phyloP scores from a whole-genome alignment of 2,329 filamentous ascomycete genomes.

The Amesomyces nigricolor region DNA sequence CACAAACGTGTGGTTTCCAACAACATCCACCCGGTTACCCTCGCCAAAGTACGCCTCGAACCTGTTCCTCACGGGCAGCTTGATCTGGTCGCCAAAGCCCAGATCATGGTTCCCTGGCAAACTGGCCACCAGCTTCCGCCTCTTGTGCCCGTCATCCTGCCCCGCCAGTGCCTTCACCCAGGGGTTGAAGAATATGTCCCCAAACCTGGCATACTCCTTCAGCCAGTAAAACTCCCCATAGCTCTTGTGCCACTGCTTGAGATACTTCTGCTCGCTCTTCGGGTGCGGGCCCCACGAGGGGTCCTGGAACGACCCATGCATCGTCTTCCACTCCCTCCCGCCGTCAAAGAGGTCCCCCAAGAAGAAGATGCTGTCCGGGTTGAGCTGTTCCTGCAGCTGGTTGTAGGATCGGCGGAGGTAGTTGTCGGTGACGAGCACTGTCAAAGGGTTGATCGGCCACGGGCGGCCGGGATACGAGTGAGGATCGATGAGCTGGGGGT shows the following conservation, averaged over 20 bases:
- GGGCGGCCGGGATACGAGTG: constrained; percentile 87
- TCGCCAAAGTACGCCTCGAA: constrained; percentile 89
- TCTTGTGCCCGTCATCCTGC: constrained; percentile 54
- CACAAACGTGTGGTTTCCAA: constrained; percentile 94
- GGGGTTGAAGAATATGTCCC: constrained; percentile 72
- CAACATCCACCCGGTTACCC: constrained; percentile 81
- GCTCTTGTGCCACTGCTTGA: constrained; percentile 64
- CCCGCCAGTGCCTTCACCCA: constrained; percentile 55
- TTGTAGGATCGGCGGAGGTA: constrained; percentile 80
- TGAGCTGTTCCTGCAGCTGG: constrained; percentile 67
- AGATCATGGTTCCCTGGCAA: constrained; percentile 93
- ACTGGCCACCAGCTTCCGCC: constrained; percentile 74
- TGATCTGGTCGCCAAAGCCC: constrained; percentile 82
- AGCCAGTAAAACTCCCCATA: constrained; percentile 84
- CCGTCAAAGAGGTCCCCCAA: constrained; percentile 94
- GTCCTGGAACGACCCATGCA: constrained; percentile 52
- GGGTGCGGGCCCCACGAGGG: constrained; percentile 53
- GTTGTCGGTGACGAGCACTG: constrained; percentile 68
- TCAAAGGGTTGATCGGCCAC: constrained; percentile 51
- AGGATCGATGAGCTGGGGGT: constrained; percentile 87
- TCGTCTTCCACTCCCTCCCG: constrained; percentile 87
- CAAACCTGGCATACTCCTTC: constrained; percentile 78
- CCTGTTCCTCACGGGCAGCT: constrained; percentile 70
- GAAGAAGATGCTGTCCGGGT: constrained; percentile 86
- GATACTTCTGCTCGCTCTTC: constrained; percentile 44